Conservation (phyloP, 495 filamentous ascomycete genomes). For the Penicillium robsamsonii region DNA sequence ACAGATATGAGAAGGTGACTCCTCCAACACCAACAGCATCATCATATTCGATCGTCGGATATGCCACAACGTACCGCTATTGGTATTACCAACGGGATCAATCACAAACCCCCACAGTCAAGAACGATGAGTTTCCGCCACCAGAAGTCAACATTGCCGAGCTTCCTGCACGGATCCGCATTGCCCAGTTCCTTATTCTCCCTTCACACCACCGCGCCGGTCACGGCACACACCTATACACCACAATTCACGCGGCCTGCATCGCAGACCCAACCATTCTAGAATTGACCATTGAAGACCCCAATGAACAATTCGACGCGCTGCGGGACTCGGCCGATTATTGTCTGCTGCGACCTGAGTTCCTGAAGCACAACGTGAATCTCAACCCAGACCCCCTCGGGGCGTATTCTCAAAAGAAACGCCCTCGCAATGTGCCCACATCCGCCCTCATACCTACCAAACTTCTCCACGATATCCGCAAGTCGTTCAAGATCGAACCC, state of each 20-base stretch:
- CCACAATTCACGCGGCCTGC: conserved; percentile 66
- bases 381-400: conserved; percentile 44
- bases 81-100: conserved; percentile 40
- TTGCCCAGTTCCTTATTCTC: conserved; percentile 93
- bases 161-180: conserved; percentile 70
- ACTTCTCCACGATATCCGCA: conserved; percentile 59
- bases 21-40: conserved; percentile 46
- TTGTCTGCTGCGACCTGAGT: conserved; percentile 54
- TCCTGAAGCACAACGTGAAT: conserved; percentile 44
- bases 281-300: conserved; percentile 94
- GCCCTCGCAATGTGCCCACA: conserved; percentile 53
- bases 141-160: conserved; percentile 41
- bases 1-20: conserved; percentile 64
- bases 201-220: conserved; percentile 80
- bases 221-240: conserved; percentile 79
- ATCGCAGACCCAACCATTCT: conserved; percentile 58
- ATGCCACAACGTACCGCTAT: conserved; percentile 86
- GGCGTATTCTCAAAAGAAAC: conserved; percentile 36
- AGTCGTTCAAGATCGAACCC: conserved; percentile 69
- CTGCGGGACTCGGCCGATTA: conserved; percentile 84
- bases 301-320: conserved; percentile 90
- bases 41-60: conserved; percentile 75
- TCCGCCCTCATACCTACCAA: conserved; percentile 59
- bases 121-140: conserved; percentile 44
- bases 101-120: conserved; percentile 27